Evolutionary conservation across 257 asterid species (phyloP), one percentile per base, ranked within the genome.

Genomic region (Paulownia fortunei): DNA sequence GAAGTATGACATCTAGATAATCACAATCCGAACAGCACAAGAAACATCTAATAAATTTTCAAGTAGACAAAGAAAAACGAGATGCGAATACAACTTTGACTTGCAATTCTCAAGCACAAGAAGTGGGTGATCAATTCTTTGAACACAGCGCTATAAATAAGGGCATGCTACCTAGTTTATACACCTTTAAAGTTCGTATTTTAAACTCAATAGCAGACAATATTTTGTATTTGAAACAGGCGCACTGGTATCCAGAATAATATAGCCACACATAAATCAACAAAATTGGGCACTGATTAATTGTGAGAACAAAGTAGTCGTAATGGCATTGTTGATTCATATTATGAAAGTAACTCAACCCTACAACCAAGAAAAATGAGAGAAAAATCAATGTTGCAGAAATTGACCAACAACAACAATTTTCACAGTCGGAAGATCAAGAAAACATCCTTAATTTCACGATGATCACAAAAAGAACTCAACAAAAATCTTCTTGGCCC

Each of bases 141-240:
- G 26, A 56, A 32, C n/a, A 71, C 34, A 37, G n/a, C 21, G 61
- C 21, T 60, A 12, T 23, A 42, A 16, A 21, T 67, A 23, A 18
- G 51, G 67, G 42, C 24, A 55, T 23, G 61, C 55, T 18, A 27
- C 59, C 71, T 52, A 21, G 65, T 59, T 19, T 23, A 21, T 44
- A 27, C 7, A 63, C 54, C 42, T 49, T 61, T 27, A 18, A 41
- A 76, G 13, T 8, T 64, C 72, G 51, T 0, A 49, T 13, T 15
- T 46, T 27, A 52, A 69, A 62, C 79, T 59, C 77, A 41, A 71
- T 32, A 21, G 24, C 44, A 32, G 55, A 42, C 81, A 46, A 44
- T 4, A 37, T 36, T 8, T 34, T 32, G 18, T 4, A 21, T 42
- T 44, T 56, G 34, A 52, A 65, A 36, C 63, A 61, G 41, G 12